Evolutionary conservation across 805 yeast genomes (phyloP).

Genomic region (Scheffersomyces spartinae): DNA sequence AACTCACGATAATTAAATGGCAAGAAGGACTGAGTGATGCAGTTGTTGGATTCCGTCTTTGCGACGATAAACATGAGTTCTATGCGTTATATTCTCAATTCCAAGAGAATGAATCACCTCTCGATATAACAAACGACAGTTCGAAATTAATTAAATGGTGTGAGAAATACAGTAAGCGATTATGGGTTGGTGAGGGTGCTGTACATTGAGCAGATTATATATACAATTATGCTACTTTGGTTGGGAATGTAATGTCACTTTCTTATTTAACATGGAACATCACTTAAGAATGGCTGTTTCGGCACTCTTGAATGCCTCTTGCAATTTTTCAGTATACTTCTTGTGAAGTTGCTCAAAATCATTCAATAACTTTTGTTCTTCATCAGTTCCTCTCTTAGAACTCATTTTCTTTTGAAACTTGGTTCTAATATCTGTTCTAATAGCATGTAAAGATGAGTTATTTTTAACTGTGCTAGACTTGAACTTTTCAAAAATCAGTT

Average conservation of each 20-base stretch:
- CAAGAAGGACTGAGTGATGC: no score
- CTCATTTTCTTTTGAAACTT: constrained; percentile 46
- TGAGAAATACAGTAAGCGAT: constrained; percentile 18
- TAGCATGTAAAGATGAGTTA: constrained; percentile 33
- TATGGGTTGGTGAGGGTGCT: constrained; percentile 19
- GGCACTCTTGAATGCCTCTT: constrained; percentile 41
- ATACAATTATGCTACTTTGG: no score
- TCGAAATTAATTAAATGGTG: constrained; percentile 28
- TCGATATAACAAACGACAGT: constrained; percentile 20
- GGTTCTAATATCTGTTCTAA: constrained; percentile 42
- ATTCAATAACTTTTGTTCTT: constrained; percentile 39
- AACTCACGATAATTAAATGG: no score
- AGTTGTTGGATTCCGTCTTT: no score
- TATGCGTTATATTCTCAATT: constrained; percentile 24
- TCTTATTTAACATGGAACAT: no score
- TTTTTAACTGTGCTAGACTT: constrained; percentile 36
- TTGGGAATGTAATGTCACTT: no score
- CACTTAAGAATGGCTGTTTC: no score
- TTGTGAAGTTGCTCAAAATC: constrained; percentile 66
- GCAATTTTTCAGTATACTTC: constrained; percentile 45
- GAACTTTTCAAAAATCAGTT: constrained; percentile 53
- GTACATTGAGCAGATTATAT: no score
- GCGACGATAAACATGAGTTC: constrained; percentile 23
- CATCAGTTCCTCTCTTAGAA: constrained; percentile 34
- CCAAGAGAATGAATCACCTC: no score